Conservation (phyloP, 129 eudicot species). For the Flaveria bidentis region DNA sequence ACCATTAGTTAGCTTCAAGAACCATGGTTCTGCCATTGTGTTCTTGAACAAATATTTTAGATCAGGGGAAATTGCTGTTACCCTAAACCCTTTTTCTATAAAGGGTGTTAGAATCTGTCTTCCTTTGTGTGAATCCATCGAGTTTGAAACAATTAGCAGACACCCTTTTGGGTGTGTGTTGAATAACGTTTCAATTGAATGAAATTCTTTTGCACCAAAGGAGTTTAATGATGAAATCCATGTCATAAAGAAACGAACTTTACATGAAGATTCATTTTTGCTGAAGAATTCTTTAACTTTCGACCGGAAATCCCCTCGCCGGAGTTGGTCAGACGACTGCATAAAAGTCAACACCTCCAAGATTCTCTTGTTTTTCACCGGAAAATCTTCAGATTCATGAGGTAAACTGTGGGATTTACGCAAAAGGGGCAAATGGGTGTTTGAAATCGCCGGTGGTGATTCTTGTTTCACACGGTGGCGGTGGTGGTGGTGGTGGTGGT, state of each 20-base stretch:
- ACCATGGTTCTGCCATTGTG: conserved; percentile 75
- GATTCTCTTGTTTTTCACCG: conserved; percentile 17
- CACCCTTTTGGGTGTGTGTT: conserved; percentile 80
- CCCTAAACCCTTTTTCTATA: conserved; percentile 52
- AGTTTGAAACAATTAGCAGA: conserved; percentile 64
- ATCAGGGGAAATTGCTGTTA: conserved; percentile 74
- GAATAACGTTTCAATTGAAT: conserved; percentile 61
- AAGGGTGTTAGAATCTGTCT: conserved; percentile 60
- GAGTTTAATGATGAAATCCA: conserved; percentile 81
- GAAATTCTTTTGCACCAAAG: conserved; percentile 60
- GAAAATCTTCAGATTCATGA: conserved; percentile 24
- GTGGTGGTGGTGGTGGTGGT: conserved; percentile 10
- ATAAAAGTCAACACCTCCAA: conserved; percentile 26
- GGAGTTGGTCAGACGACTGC: conserved; percentile 27
- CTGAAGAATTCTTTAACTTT: conserved; percentile 39
- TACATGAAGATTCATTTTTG: conserved; percentile 54
- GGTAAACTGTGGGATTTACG: conserved; percentile 46
- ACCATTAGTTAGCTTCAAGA: conserved; percentile 50
- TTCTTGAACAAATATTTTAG: conserved; percentile 65
- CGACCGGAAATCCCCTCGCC: conserved; percentile 32
- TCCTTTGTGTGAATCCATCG: conserved; percentile 72
- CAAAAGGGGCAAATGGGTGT: conserved; percentile 51
- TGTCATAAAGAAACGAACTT: conserved; percentile 86
- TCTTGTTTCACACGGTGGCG: conserved; percentile 29
- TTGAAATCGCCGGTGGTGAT: conserved; percentile 26